A percentile compares a stretch with the other conserved stretches of the same genome.
Conservation (phyloP, 768 basidiomycete genomes). For the Mrakia blollopis region DNA sequence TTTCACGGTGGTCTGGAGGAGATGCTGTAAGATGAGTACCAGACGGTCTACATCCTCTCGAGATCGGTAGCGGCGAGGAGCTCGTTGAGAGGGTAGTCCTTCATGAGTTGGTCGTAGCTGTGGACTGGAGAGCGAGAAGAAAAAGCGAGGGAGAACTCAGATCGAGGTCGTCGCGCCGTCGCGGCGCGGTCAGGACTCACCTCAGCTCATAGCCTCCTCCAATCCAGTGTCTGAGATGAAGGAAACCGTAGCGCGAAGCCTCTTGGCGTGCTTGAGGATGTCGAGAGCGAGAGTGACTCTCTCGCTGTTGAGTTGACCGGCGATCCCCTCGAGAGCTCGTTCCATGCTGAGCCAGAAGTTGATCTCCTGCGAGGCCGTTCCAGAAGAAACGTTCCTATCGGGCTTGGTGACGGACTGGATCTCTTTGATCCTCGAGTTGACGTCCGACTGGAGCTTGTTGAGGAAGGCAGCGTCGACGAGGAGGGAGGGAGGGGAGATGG, state of each 20-base stretch:
- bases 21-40: constrained; percentile 78
- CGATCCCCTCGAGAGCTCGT: constrained; percentile 85
- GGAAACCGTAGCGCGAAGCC: constrained; percentile 93
- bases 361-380: constrained; percentile 96
- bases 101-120: constrained; percentile 98
- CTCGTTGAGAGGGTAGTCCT: constrained; percentile 96
- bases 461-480: constrained; percentile 86
- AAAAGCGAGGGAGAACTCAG: not conserved
- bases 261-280: constrained; percentile 87
- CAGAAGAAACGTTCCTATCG: constrained; percentile 84
- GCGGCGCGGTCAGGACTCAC: constrained; percentile 47
- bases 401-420: constrained; percentile 95
- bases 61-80: constrained; percentile 93
- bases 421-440: constrained; percentile 96
- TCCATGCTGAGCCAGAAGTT: constrained; percentile 98
- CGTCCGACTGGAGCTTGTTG: constrained; percentile 85
- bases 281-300: constrained; percentile 66
- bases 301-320: constrained; percentile 82
- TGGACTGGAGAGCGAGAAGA: constrained; percentile 57
- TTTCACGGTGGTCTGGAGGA: too few species aligned
- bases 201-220: constrained; percentile 84
- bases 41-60: constrained; percentile 90
- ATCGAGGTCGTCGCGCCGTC: not conserved
- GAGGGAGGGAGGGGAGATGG: constrained; percentile 67
- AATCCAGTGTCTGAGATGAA: constrained; percentile 97